A percentile compares a stretch with the other conserved stretches of the same genome.
phyloP scores from a whole-genome alignment of 495 filamentous ascomycete genomes.

The Ascodesmis nigricans region DNA sequence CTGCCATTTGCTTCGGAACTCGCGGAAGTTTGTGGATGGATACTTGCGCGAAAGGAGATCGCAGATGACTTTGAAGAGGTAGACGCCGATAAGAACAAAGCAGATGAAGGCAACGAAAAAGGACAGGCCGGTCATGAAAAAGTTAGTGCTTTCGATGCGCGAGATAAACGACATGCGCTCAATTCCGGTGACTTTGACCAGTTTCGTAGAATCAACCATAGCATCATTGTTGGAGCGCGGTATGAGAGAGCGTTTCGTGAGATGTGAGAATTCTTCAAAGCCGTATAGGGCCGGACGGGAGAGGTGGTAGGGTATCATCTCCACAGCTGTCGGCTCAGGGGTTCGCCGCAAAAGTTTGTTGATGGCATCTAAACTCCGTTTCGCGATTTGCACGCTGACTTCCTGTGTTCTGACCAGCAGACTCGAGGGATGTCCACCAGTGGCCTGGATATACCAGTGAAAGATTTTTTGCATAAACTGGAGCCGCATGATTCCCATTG shows the following conservation, averaged over 20 bases:
- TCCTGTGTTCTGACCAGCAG: constrained; percentile 47
- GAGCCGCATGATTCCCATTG: constrained; percentile 77
- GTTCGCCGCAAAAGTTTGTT: too few relatives aligned
- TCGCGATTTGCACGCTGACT: constrained; percentile 57
- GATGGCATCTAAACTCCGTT: constrained; percentile 25
- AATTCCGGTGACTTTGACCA: constrained; percentile 51
- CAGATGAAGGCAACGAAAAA: constrained; percentile 50
- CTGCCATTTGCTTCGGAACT: constrained; percentile 58
- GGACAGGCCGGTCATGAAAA: constrained; percentile 74
- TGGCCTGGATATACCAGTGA: constrained; percentile 84
- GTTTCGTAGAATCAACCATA: background rate
- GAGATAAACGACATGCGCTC: constrained; percentile 66
- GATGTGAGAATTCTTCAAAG: too few relatives aligned
- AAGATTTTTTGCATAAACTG: constrained; percentile 63
- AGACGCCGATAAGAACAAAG: constrained; percentile 31
- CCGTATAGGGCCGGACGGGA: too few relatives aligned
- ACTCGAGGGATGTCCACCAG: constrained; percentile 61
- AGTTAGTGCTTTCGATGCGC: constrained; percentile 64
- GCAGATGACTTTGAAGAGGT: constrained; percentile 55
- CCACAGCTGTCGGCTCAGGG: too few relatives aligned
- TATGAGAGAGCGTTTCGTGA: too few relatives aligned
- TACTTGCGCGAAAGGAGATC: too few relatives aligned
- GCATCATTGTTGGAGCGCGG: background rate
- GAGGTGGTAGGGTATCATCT: too few relatives aligned
- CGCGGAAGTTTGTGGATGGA: constrained; percentile 73